phyloP scores from a whole-genome alignment of 2,329 filamentous ascomycete species.

The Colletotrichum horii region DNA sequence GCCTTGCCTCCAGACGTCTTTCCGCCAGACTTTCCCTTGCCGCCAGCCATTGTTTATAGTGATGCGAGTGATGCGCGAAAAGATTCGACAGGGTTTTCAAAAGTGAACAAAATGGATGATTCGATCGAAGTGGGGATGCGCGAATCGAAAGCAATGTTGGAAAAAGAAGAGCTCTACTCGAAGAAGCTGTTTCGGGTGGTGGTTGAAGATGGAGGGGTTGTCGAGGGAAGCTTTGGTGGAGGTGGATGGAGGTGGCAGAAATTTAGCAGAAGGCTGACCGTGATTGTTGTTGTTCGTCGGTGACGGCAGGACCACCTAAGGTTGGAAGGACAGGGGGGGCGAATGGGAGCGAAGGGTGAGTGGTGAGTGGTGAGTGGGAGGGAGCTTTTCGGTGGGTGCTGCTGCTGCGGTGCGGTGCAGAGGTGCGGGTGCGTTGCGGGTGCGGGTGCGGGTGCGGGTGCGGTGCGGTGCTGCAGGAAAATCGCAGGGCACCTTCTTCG shows the following conservation, averaged over 20 bases:
- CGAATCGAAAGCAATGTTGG: constrained; percentile 2
- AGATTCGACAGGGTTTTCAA: not conserved
- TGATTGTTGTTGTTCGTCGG: constrained; percentile 22
- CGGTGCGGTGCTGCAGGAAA: not conserved
- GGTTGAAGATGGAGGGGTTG: constrained; percentile 18
- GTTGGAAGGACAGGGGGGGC: constrained; percentile 10
- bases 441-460: not conserved
- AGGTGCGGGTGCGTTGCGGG: not conserved
- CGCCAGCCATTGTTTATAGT: constrained; percentile 69
- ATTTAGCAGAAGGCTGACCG: constrained; percentile 20
- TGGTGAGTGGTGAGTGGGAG: not conserved
- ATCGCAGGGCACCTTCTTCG: not conserved
- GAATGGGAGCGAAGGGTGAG: constrained; percentile 1
- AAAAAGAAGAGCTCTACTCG: constrained; percentile 1
- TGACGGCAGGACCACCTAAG: constrained; percentile 10
- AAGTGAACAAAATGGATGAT: constrained; percentile 1
- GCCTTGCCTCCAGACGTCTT: constrained; percentile 86
- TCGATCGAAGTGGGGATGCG: constrained; percentile 12
- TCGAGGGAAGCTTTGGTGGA: constrained; percentile 21
- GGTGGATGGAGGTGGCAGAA: constrained; percentile 23
- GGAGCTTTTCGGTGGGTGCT: not conserved
- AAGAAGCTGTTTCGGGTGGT: constrained; percentile 3
- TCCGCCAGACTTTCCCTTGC: constrained; percentile 94
- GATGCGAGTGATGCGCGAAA: constrained; percentile 10
- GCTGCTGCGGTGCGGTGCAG: not conserved